phyloP scores from a whole-genome alignment of 768 basidiomycete genomes.

The Leccinellum albellum region DNA sequence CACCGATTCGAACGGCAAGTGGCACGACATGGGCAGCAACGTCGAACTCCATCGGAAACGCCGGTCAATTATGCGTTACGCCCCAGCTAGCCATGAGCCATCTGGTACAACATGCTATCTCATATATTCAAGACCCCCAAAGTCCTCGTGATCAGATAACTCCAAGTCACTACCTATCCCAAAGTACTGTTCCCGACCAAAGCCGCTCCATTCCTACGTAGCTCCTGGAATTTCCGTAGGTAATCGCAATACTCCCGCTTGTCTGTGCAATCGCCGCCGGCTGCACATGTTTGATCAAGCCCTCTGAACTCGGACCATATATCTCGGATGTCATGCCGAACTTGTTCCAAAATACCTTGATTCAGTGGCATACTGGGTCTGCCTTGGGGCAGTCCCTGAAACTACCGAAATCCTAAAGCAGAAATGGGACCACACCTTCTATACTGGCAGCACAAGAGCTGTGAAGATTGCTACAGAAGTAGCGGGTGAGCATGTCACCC shows the following conservation, averaged over 20 bases:
- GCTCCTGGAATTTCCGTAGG: neutral
- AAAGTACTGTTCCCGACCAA: neutral
- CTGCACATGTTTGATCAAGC: neutral
- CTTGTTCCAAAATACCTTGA: neutral
- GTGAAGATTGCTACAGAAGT: neutral
- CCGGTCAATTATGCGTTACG: no score
- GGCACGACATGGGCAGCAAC: no score
- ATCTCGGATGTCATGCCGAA: neutral
- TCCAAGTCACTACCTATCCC: neutral
- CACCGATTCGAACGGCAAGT: no score
- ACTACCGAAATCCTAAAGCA: neutral
- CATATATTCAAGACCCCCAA: neutral
- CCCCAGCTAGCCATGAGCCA: no score
- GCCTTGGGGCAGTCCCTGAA: neutral
- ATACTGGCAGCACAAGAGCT: neutral
- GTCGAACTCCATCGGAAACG: no score
- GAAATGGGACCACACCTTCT: neutral
- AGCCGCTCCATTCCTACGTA: no score
- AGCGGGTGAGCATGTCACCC: neutral
- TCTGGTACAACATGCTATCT: no score
- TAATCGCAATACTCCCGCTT: neutral
- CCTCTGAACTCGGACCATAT: neutral
- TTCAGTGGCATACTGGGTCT: neutral
- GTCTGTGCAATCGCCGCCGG: neutral
- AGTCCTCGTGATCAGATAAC: neutral